phyloP scores from a whole-genome alignment of 2,329 filamentous ascomycete genomes.

The Penicillium sp. region DNA sequence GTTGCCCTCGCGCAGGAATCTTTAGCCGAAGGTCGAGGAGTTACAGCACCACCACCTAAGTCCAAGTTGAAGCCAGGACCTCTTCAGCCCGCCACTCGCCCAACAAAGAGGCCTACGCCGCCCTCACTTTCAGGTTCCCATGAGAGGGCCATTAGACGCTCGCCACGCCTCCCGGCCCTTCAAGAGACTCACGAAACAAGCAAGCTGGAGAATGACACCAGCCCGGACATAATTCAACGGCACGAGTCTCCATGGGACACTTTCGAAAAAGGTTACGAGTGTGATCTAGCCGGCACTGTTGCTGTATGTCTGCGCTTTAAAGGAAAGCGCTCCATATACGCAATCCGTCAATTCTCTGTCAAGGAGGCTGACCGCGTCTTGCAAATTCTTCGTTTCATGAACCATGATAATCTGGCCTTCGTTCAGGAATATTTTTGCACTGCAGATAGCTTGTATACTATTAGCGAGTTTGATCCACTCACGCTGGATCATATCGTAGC shows the following conservation, averaged over 20 bases:
- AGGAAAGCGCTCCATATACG: background rate
- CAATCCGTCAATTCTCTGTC: conserved; percentile 2
- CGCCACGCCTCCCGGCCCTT: background rate
- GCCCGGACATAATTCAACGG: background rate
- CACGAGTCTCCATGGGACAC: conserved; percentile 24
- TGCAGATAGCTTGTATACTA: conserved; percentile 8
- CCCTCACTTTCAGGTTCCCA: background rate
- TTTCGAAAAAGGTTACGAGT: conserved; percentile 21
- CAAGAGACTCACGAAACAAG: background rate
- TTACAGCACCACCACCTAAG: background rate
- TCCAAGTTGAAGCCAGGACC: background rate
- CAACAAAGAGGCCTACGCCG: background rate
- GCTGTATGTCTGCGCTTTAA: conserved; percentile 8
- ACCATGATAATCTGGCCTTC: conserved; percentile 14
- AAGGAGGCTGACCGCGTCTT: conserved; percentile 11
- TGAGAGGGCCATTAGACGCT: background rate
- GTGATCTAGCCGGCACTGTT: conserved; percentile 18
- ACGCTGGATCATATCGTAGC: conserved; percentile 18
- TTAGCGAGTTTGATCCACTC: conserved; percentile 13
- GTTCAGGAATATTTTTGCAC: conserved; percentile 6
- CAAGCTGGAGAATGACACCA: background rate
- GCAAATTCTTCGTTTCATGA: conserved; percentile 1
- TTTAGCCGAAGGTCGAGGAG: background rate
- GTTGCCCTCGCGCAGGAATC: background rate
- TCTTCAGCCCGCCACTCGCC: background rate